These are phyloP conservation scores for Ilyonectria robusta DNA, from an alignment of 2,329 filamentous ascomycete genomes.

Conservation along the genomic window DNA sequence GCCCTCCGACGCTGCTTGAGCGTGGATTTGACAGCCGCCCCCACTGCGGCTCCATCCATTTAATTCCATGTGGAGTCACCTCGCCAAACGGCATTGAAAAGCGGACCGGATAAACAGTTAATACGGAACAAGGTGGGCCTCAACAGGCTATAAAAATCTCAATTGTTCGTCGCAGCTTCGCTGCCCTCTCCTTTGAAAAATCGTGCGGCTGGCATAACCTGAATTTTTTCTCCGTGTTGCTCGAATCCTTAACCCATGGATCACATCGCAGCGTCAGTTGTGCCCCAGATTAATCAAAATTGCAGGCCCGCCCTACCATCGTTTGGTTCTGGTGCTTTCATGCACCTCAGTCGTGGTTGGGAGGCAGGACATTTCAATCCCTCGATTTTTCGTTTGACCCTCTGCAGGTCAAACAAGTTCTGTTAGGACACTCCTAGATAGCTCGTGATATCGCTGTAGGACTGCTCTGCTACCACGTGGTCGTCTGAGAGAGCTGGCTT, in stretches of 20 bases:
- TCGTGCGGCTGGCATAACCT: conserved; percentile 86
- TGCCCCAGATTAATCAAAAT: conserved; percentile 85
- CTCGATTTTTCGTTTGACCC: conserved; percentile 9
- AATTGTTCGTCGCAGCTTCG: conserved; percentile 37
- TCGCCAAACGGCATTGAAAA: not conserved
- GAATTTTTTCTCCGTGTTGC: conserved; percentile 83
- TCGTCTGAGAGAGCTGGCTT: too few relatives aligned
- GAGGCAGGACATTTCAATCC: conserved; percentile 60
- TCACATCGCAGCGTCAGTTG: conserved; percentile 78
- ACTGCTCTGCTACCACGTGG: not conserved
- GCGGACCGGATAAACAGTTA: conserved; percentile 26
- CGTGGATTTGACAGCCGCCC: not conserved
- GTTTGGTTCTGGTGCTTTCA: conserved; percentile 54
- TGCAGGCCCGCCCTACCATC: conserved; percentile 75
- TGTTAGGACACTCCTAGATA: not conserved
- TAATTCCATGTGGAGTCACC: too few relatives aligned
- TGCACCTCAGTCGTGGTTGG: conserved; percentile 51
- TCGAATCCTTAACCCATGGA: conserved; percentile 74
- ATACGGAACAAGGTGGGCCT: conserved; percentile 12
- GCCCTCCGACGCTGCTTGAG: not conserved
- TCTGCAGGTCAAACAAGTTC: not conserved
- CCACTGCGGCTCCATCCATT: too few relatives aligned
- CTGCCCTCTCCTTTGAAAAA: conserved; percentile 71
- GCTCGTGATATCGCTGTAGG: not conserved
- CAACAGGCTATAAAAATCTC: conserved; percentile 49